Evolutionary conservation across 2,329 filamentous ascomycete species (phyloP).

Genomic region (Penicillium psychrosexuale): DNA sequence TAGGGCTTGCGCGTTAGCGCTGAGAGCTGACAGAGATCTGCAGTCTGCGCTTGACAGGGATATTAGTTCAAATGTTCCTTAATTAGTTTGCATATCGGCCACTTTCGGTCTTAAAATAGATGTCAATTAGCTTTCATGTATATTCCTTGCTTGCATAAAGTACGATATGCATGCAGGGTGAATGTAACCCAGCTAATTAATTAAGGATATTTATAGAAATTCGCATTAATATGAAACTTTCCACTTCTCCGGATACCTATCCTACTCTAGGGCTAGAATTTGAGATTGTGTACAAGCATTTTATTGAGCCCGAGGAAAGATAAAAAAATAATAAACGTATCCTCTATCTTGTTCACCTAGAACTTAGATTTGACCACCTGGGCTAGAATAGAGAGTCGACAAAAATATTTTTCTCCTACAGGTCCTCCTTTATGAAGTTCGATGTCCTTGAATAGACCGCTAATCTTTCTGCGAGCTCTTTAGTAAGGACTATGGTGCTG

Average conservation of each 20-base stretch:
- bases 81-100: slow-evolving; percentile 18
- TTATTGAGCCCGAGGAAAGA: too few species aligned
- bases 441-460: not conserved
- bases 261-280: not conserved
- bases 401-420: too few species aligned
- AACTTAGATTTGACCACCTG: too few species aligned
- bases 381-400: too few species aligned
- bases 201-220: slow-evolving; percentile 2
- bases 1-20: slow-evolving; percentile 16
- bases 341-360: too few species aligned
- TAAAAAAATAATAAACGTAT: too few species aligned
- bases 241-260: not conserved
- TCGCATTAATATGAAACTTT: not conserved
- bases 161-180: not conserved
- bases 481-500: not conserved
- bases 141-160: not conserved
- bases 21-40: slow-evolving; percentile 14
- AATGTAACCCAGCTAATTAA: slow-evolving; percentile 3
- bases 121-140: slow-evolving; percentile 16
- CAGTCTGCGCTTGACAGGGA: slow-evolving; percentile 7
- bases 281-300: not conserved
- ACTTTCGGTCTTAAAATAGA: slow-evolving; percentile 17
- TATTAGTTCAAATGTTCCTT: slow-evolving; percentile 6
- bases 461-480: not conserved
- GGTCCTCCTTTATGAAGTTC: not conserved